Percentiles rank a stretch among this genome's conserved stretches.
phyloP scores from a whole-genome alignment of 2,329 filamentous ascomycete genomes.

The Colletotrichum cuscutae region DNA sequence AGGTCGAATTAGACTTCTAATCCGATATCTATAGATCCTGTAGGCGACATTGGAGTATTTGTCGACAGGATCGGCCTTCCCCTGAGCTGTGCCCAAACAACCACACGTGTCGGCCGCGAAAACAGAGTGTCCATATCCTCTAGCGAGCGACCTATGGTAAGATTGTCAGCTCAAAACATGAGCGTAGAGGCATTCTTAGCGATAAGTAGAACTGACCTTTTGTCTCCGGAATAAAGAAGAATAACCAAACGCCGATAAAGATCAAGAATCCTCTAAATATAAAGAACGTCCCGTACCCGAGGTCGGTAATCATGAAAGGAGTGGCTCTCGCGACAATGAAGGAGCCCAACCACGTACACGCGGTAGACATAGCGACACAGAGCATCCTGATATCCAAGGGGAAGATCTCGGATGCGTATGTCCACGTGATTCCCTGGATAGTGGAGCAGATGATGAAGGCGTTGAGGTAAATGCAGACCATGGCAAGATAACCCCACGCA shows the following conservation, averaged over 20 bases:
- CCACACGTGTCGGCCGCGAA: conserved; percentile 42
- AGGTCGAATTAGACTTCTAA: too few species aligned
- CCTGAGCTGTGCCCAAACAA: conserved; percentile 42
- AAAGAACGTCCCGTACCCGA: conserved; percentile 62
- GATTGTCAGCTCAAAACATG: neutral
- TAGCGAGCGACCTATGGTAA: conserved; percentile 48
- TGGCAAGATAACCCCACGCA: conserved; percentile 55
- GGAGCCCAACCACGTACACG: conserved; percentile 50
- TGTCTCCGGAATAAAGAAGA: conserved; percentile 63
- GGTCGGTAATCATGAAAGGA: conserved; percentile 52
- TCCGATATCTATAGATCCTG: too few species aligned
- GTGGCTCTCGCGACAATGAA: conserved; percentile 52
- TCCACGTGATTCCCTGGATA: conserved; percentile 56
- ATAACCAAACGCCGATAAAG: conserved; percentile 56
- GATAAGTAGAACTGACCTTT: conserved; percentile 47
- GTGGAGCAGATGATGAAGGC: conserved; percentile 49
- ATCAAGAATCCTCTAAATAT: conserved; percentile 61
- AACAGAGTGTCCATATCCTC: conserved; percentile 58
- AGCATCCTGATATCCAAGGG: conserved; percentile 50
- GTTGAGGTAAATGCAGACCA: conserved; percentile 59
- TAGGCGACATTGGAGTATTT: neutral
- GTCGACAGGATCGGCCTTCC: conserved; percentile 20
- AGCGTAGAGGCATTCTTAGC: neutral
- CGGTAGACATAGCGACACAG: conserved; percentile 46
- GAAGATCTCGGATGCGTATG: conserved; percentile 60